Evolutionary conservation across 2,329 filamentous ascomycete genomes (phyloP), one percentile per base, ranked within the genome.

Genomic region (Penicillium sp.): DNA sequence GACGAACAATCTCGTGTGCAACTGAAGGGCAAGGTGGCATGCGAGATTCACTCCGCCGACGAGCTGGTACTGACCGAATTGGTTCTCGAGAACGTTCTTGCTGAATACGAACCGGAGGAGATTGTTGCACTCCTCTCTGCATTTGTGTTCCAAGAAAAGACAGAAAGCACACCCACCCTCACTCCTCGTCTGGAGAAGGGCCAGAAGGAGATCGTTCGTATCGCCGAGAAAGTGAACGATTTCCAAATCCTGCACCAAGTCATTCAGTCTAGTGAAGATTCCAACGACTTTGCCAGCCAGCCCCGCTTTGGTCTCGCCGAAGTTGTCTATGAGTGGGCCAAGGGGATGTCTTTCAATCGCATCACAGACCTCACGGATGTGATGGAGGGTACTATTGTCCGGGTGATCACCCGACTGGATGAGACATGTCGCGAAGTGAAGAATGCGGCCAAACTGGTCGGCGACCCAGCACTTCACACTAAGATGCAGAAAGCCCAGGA

Each of bases 401-500:
- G 94, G 51, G 93, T 94, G 2, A 97, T 99, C 66, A 96, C 92
- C 41, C 81, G 94, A 27, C 79, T 99, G 57, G 94, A 99, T 69
- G 94, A 99, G 82, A 96, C 92, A 9, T 99, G 94, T 72, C 83
- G 94, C 47, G 94, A 99, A 76, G 94, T 97, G 55, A 97, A 96
- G 82, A 97, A 96, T 72, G 93, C 94, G 38, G 94, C 94, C 29
- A 84, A 94, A 64, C 91, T 99, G 64, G 92, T 99, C 65, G 94
- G 94, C 25, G 94, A 99, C 72, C 94, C 94, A 4, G 88, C 88
- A 55, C 78, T 99, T 65, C 97, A 96, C 74, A 86, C 88, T 65
- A 99, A 99, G 84, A 99, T 99, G 93, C 88, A 96, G 78, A 87
- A 87, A 61, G 95, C 93, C 65, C 93, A 97, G 82, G 94, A 99